Percentiles rank a stretch among this genome's conserved stretches.
These are phyloP conservation scores for Casuarina equisetifolia DNA, from an alignment of 306 rosid genomes.

Conservation along the genomic window DNA sequence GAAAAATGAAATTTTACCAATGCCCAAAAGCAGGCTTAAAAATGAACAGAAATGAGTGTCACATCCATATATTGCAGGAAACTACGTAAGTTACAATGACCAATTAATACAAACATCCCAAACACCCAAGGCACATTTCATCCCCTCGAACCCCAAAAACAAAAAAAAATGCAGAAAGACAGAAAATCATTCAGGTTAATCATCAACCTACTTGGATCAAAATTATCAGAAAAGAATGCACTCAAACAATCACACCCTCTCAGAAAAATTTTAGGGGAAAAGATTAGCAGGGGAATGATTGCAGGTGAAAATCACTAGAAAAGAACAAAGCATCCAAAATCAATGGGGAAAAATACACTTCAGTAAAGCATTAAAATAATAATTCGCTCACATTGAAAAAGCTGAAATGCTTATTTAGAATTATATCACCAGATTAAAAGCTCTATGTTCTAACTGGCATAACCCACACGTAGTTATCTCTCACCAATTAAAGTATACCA, in stretches of 20 bases:
- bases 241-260: background rate
- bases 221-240: background rate
- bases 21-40: background rate
- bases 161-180: too few relatives aligned
- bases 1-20: constrained; percentile 1
- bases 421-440: background rate
- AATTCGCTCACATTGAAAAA: background rate
- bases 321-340: background rate
- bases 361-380: too few relatives aligned
- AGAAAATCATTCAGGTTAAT: too few relatives aligned
- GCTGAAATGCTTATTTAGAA: too few relatives aligned
- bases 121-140: too few relatives aligned
- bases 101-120: background rate
- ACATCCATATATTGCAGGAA: background rate
- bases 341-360: too few relatives aligned
- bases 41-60: background rate
- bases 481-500: background rate
- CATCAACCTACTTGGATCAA: background rate
- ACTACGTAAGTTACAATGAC: background rate
- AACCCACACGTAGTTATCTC: too few relatives aligned
- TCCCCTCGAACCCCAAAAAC: background rate
- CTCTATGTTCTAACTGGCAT: background rate
- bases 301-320: too few relatives aligned
- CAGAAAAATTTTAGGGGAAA: too few relatives aligned
- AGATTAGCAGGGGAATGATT: too few relatives aligned